Evolutionary conservation across 179 eudicot genomes (phyloP).

Genomic region (Heliamphora ciliata): DNA sequence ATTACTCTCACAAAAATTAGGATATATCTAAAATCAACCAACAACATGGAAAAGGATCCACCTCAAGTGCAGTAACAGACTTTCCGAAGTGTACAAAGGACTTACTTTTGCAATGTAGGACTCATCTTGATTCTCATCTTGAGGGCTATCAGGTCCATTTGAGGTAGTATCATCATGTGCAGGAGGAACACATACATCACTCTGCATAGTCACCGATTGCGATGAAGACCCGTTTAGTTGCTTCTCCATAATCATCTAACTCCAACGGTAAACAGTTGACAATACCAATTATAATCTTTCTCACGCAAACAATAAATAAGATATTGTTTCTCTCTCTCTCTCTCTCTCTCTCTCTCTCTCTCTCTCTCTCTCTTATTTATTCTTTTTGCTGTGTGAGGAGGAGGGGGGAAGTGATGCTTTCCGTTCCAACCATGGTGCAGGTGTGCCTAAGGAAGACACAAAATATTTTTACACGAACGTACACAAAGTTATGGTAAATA

Average conservation of each 20-base stretch:
- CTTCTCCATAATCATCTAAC: constrained; percentile 54
- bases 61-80: not conserved
- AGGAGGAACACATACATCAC: constrained; percentile 21
- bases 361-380: not conserved
- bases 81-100: not conserved
- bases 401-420: not conserved
- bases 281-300: constrained; percentile 4
- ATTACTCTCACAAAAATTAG: not conserved
- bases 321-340: no score
- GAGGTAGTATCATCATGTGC: constrained; percentile 20
- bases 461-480: not conserved
- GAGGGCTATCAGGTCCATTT: constrained; percentile 28
- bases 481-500: not conserved
- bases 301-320: not conserved
- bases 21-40: not conserved
- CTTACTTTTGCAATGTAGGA: constrained; percentile 59
- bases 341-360: no score
- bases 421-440: not conserved
- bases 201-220: constrained; percentile 22
- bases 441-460: not conserved
- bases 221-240: constrained; percentile 30
- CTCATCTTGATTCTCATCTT: constrained; percentile 23
- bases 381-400: not conserved
- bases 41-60: not conserved
- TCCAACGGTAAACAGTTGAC: constrained; percentile 15